Evolutionary conservation across 83 land plant species (phyloP).

Genomic region (Diphasiastrum complanatum): DNA sequence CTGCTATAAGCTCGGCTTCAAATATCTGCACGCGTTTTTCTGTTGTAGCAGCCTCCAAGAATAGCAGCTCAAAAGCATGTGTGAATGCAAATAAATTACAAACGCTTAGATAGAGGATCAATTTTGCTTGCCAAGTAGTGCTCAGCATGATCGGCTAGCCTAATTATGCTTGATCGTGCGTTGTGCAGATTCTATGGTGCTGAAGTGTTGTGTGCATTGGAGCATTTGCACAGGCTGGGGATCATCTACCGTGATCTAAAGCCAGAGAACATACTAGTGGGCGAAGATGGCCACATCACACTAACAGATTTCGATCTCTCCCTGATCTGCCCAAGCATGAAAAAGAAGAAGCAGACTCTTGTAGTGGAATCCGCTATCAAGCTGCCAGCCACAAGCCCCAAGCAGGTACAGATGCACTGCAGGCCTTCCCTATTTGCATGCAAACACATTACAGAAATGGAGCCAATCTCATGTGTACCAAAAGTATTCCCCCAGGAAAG

Average conservation of each 20-base stretch:
- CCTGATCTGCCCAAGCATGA: constrained; percentile 21
- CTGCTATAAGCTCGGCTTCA: too few species aligned
- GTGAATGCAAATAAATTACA: too few species aligned
- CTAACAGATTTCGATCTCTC: constrained; percentile 80
- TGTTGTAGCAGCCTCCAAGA: too few species aligned
- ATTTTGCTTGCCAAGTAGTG: background rate
- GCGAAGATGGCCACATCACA: constrained; percentile 59
- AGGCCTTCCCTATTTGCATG: background rate
- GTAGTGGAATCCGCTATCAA: constrained; percentile 9
- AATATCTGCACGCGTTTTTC: too few species aligned
- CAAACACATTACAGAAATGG: constrained; percentile 22
- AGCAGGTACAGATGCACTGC: background rate
- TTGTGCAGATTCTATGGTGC: constrained; percentile 58
- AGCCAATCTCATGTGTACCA: background rate
- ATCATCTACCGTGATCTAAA: constrained; percentile 74
- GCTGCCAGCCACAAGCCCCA: background rate
- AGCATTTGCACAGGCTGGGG: constrained; percentile 50
- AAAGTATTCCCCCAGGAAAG: background rate
- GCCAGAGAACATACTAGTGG: constrained; percentile 65
- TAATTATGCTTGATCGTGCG: background rate
- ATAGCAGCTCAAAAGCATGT: too few species aligned
- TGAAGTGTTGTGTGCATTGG: constrained; percentile 55
- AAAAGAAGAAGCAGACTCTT: constrained; percentile 13
- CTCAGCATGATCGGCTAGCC: background rate
- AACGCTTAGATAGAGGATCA: background rate